Conservation (phyloP, 345 rosid species). For the Aethionema arabicum region DNA sequence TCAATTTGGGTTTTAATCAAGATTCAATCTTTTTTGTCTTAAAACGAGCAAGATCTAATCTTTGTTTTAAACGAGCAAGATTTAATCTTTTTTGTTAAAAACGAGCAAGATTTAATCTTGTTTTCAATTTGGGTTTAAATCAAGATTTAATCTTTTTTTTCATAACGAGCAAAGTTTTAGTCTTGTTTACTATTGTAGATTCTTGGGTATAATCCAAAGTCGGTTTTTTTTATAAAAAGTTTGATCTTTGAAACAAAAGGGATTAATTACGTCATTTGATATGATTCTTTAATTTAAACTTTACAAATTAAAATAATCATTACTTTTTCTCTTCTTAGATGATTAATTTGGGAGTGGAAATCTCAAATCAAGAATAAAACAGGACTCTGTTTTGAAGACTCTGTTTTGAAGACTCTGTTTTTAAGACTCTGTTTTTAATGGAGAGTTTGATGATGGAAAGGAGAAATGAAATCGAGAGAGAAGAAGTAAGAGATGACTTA, state of each 20-base stretch:
- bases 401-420: conserved; percentile 28
- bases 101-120: too few species aligned
- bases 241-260: conserved; percentile 28
- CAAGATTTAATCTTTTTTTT: neutral
- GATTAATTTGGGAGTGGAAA: conserved; percentile 21
- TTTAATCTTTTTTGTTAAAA: too few species aligned
- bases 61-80: too few species aligned
- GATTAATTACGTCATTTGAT: conserved; percentile 31
- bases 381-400: conserved; percentile 11
- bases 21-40: neutral
- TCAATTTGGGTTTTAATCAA: neutral
- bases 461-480: conserved; percentile 27
- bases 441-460: conserved; percentile 17
- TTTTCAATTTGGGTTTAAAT: neutral
- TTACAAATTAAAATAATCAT: conserved; percentile 28
- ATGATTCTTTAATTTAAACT: conserved; percentile 25
- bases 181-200: conserved; percentile 22
- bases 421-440: conserved; percentile 28
- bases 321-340: conserved; percentile 22
- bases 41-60: too few species aligned
- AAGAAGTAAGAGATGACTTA: conserved; percentile 32
- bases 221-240: neutral
- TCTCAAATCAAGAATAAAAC: conserved; percentile 19
- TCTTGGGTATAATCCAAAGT: conserved; percentile 28
- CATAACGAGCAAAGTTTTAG: too few species aligned